Percentiles rank a stretch among this genome's conserved stretches.
phyloP scores from a whole-genome alignment of 208 protist genomes.

The Leishmania mexicana region DNA sequence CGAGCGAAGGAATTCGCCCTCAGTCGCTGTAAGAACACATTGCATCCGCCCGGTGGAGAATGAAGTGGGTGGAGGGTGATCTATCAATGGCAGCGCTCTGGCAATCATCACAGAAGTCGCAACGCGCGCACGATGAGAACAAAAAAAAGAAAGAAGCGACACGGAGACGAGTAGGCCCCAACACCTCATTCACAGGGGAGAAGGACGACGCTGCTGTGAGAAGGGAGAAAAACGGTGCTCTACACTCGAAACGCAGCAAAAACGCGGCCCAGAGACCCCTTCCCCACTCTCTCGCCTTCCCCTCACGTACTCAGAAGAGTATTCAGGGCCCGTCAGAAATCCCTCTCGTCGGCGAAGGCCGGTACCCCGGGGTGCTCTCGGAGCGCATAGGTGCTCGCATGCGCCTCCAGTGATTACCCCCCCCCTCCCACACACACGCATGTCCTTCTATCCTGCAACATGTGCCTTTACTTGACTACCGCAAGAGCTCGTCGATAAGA shows the following conservation, averaged over 20 bases:
- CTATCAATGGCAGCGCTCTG: not conserved
- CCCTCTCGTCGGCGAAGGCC: not conserved
- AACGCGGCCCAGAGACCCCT: not conserved
- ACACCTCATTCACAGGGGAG: not conserved
- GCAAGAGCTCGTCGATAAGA: slow-evolving; percentile 58
- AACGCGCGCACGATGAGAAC: not conserved
- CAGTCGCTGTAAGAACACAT: not conserved
- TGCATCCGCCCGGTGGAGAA: not conserved
- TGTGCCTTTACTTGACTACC: not conserved
- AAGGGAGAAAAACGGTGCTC: not conserved
- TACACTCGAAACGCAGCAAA: not conserved
- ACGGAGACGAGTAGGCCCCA: not conserved
- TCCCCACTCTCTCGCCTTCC: not conserved
- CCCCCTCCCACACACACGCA: not conserved
- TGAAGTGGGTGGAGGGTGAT: not conserved
- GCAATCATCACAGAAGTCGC: no score
- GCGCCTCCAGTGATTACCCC: not conserved
- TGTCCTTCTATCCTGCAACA: not conserved
- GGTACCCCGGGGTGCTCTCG: not conserved
- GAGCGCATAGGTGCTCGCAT: not conserved
- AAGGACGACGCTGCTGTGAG: not conserved
- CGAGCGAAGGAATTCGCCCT: not conserved
- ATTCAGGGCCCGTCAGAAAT: not conserved
- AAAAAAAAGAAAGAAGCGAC: not conserved
- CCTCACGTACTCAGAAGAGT: not conserved